Evolutionary conservation across 345 rosid genomes (phyloP).

Genomic region (Nephelium lappaceum): DNA sequence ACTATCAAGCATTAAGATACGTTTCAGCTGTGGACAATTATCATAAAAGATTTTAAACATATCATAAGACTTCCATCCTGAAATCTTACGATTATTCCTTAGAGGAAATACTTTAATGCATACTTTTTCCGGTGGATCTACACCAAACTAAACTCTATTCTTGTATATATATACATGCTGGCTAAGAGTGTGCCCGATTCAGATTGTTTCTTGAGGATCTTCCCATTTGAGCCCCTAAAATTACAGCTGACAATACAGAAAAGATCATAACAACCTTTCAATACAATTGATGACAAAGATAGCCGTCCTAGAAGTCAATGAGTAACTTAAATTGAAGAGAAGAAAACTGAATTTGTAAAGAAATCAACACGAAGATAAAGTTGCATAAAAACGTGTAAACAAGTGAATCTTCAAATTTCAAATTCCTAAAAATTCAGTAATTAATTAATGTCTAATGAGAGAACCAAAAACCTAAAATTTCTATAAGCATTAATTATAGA

Average conservation of each 20-base stretch:
- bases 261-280: neutral
- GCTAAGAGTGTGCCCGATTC: slow-evolving; percentile 11
- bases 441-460: neutral
- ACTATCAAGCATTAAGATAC: too few relatives aligned
- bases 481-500: too few relatives aligned
- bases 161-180: too few relatives aligned
- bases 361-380: neutral
- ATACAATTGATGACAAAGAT: neutral
- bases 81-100: too few relatives aligned
- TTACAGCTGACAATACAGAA: neutral
- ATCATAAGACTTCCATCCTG: too few relatives aligned
- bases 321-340: neutral
- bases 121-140: too few relatives aligned
- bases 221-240: slow-evolving; percentile 42
- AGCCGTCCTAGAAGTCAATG: neutral
- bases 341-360: neutral
- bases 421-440: neutral
- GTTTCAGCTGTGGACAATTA: too few relatives aligned
- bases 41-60: too few relatives aligned
- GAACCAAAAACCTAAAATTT: neutral
- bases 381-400: neutral
- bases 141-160: too few relatives aligned
- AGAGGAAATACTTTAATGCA: too few relatives aligned
- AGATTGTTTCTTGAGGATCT: slow-evolving; percentile 32
- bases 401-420: neutral